Evolutionary conservation across 345 rosid genomes (phyloP), one percentile per base, ranked within the genome.

Genomic region (Rhizophora apiculata): DNA sequence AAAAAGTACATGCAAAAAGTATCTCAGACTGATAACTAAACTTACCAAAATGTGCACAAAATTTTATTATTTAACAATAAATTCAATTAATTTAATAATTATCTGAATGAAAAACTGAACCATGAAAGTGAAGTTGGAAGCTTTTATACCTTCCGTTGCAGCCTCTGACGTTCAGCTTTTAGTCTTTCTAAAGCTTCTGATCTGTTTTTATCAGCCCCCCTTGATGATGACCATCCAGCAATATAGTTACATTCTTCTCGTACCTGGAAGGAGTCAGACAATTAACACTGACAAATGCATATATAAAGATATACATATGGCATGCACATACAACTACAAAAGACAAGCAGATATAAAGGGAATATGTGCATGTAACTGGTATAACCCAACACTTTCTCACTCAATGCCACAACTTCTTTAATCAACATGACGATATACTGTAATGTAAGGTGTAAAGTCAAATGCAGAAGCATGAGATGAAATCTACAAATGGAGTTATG

Each of bases 191-290:
- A 65, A n/a, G 68, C 60, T 36, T 71, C 74, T 64, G 72, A 69
- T 68, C 80, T 84, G 67, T 78, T 83, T 60, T 79, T 68, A 67
- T 86, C 81, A 77, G 73, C 77, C 68, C 72, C 79, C 66, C 79
- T 83, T 48, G 85, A 70, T 29, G 83, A 81, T 63, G 69, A 78
- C 79, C 81, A 66, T 78, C 97, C 98, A 46, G 92, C 85, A 51
- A 89, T 70, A 78, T 88, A 82, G 68, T 86, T 79, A 72, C 96
- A 89, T 79, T 94, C 90, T 78, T 77, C 74, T 43, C 93, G 95
- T 56, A 91, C 93, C 98, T 94, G 76, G 62, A 71, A 65, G 30
- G 26, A 20, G 37, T 48, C 53, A 66, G 19, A 31, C 2, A 59
- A 53, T 43, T 27, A 56, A 1, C 26, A 56, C 29, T 6, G 5